A percentile compares a stretch with the other conserved stretches of the same genome.
phyloP scores from a whole-genome alignment of 805 yeast genomes.

The Saccharomyces mikatae region DNA sequence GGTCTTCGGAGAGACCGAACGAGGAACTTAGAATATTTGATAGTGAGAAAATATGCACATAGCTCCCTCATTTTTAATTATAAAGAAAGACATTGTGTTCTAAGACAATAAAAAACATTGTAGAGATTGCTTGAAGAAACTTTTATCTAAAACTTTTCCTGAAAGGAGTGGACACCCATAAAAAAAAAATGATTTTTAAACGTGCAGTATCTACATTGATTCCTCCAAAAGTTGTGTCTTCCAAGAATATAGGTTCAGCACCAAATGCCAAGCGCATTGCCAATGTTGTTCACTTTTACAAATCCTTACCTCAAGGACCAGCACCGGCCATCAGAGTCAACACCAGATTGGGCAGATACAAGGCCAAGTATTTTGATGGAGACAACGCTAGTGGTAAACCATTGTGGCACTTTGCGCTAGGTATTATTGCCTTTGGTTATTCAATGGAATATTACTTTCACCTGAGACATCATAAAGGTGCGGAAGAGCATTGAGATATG shows the following conservation, averaged over 20 bases:
- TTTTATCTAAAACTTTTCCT: background rate
- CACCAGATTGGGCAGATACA: conserved; percentile 54
- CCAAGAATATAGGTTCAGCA: conserved; percentile 88
- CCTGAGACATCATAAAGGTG: conserved; percentile 52
- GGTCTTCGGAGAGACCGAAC: background rate
- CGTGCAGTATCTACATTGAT: conserved; percentile 91
- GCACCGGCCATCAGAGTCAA: conserved; percentile 65
- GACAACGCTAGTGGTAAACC: conserved; percentile 81
- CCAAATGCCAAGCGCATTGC: conserved; percentile 97
- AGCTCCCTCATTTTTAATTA: background rate
- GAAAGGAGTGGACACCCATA: background rate
- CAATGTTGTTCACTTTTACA: conserved; percentile 90
- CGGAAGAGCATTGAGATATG: conserved; percentile 33
- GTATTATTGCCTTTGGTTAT: conserved; percentile 72
- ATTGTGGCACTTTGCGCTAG: conserved; percentile 64
- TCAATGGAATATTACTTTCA: conserved; percentile 90
- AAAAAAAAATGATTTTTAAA: conserved; percentile 57
- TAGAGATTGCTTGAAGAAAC: background rate
- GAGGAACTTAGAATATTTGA: background rate
- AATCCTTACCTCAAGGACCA: conserved; percentile 88
- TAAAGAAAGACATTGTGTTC: background rate
- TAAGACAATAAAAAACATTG: background rate
- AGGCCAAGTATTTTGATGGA: conserved; percentile 77
- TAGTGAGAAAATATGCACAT: background rate
- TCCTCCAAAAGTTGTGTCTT: conserved; percentile 98